Base-by-base conservation (phyloP, 768 basidiomycete genomes). In the Amanita jacksonii region DNA sequence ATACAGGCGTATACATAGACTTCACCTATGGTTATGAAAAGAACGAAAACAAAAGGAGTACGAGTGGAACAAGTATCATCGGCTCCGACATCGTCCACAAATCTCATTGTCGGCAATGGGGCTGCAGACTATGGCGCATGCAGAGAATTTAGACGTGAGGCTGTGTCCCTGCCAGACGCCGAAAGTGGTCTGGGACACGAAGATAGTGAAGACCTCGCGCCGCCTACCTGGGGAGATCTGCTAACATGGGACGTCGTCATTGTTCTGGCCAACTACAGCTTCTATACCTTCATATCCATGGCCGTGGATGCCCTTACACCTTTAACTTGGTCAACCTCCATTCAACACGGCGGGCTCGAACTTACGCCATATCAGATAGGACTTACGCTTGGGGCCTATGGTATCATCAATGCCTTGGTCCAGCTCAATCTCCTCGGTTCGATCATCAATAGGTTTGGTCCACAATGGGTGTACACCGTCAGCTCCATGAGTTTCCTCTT, bases 321-420 rank as follows among this genome's bases (percentile, higher is more conserved):
- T 5, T 55, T 65, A 18, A 49, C 64, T 41, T 63, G 57, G 44
- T 71, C 75, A 18, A 77, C 77, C 0, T 73, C 81, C 1, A 55
- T 73, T 35, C 55, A 57, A 6, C 57, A 70, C 4, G 79, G 80
- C n/a, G 80, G 79, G 0, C 66, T 81, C n/a, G 76, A 76, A 10
- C 59, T 79, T 31, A 56, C 66, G 20, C 71, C 77, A 2, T 65
- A 66, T 18, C 52, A 52, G 5, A 81, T 83, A 23, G 80, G 80
- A 9, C 58, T 62, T 12, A 70, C 77, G 37, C 62, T 77, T 40
- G 67, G 73, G 8, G 46, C 56, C 3, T 73, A 66, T 48, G 79
- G 78, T 5, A 52, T 76, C 13, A 48, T 68, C 39, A 78, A 74
- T 48, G 78, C 73, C 3, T 28, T 72, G 27, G 57, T 78, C 47